These are phyloP conservation scores for Lanmaoa pseudosensibilis DNA, from an alignment of 768 basidiomycete genomes.

Conservation along the genomic window DNA sequence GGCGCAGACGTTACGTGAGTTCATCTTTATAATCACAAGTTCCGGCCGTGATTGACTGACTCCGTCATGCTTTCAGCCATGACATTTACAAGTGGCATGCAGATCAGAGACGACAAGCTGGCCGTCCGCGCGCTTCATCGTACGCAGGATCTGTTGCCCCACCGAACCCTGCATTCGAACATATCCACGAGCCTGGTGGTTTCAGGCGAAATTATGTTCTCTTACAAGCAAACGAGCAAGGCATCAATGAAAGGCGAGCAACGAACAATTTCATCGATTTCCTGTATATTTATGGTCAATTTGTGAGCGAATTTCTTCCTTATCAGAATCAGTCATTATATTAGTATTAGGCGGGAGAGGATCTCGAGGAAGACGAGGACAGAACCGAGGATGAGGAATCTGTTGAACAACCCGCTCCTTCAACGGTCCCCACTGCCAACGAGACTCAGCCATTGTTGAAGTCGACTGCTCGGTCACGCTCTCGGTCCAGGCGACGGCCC, in stretches of 20 bases:
- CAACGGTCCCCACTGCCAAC: slow-evolving; percentile 13
- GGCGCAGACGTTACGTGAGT: slow-evolving; percentile 94
- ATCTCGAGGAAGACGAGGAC: slow-evolving; percentile 84
- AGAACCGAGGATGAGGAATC: slow-evolving; percentile 58
- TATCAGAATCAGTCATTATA: neutral
- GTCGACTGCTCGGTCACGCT: slow-evolving; percentile 40
- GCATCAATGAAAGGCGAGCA: slow-evolving; percentile 58
- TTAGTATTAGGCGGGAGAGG: slow-evolving; percentile 75
- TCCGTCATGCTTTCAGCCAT: slow-evolving; percentile 52
- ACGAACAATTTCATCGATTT: slow-evolving; percentile 92
- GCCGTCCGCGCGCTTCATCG: slow-evolving; percentile 68
- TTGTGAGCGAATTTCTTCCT: slow-evolving; percentile 55
- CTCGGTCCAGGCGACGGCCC: slow-evolving; percentile 54
- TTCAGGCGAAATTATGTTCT: slow-evolving; percentile 89
- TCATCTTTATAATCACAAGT: slow-evolving; percentile 1
- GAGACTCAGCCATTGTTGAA: slow-evolving; percentile 63
- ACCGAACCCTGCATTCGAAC: slow-evolving; percentile 79
- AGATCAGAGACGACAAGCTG: slow-evolving; percentile 60
- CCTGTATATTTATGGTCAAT: slow-evolving; percentile 92
- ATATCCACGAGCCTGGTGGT: slow-evolving; percentile 94
- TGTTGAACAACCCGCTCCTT: slow-evolving; percentile 26
- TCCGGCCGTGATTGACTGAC: slow-evolving; percentile 17
- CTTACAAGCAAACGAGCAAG: slow-evolving; percentile 67
- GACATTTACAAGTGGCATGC: slow-evolving; percentile 95
- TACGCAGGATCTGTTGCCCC: slow-evolving; percentile 55